Base-by-base conservation (phyloP, 2,329 filamentous ascomycete species). In the Sclerotiophoma versabilis region DNA sequence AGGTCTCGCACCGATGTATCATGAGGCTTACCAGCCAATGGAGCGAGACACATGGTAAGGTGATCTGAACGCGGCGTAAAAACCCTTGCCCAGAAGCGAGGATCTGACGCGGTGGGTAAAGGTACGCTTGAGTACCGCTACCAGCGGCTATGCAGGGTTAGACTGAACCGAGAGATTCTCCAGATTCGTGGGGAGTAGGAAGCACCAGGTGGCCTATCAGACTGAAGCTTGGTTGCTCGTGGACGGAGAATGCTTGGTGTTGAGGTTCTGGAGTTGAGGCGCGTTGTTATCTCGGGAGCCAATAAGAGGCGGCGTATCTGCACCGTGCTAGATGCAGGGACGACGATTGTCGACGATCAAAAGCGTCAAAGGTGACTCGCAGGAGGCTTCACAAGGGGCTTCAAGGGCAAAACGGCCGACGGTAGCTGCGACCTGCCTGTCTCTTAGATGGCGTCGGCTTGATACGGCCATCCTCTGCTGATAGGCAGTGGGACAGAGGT, bases 131-230 rank as follows among this genome's bases (percentile, higher is more conserved):
- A 43, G 39, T 45, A 51, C 49, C 62, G 65, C 70, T 65, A 62
- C 58, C 57, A 66, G 64, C 71, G 69, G 66, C 58, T 67, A 69
- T 71, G 68, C 63, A 69, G 63, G 65, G 65, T 59, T 62, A 45
- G 60, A 50, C 64, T 60, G 64, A 58, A 65, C 62, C 63, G 63
- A 70, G 52, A 64, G 48, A 55, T 57, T 60, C 65, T 66, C 67
- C 60, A 71, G 65, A 63, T 58, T 54, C 44, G 45, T 60, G 59
- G 59, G 37, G 49, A 54, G 44, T 19, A 32, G 49, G 30, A 25
- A 12, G 11, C n/a, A 25, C 25, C 25, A 22, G 27, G 29, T 36
- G 57, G 41, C 73, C 72, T 76, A 74, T 76, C 63, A 72, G 48
- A 54, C 32, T 20, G 49, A 44, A 53, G 46, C 44, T 43, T 58